Conservation (phyloP, 1,284 basidiomycete genomes). For the Microstroma glucosiphilum region DNA sequence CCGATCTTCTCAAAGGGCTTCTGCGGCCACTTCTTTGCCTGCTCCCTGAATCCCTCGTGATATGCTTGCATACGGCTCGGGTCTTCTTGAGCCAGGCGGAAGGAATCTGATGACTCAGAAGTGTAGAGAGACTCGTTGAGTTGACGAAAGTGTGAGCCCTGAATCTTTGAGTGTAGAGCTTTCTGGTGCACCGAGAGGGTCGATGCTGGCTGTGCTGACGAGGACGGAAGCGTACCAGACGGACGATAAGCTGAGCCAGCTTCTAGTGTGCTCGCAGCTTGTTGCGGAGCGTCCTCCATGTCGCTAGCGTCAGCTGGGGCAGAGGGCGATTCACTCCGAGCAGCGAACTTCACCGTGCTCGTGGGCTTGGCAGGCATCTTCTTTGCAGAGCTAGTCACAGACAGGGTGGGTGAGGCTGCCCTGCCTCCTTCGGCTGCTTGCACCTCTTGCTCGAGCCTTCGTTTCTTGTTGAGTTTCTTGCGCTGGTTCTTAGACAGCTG, state of each 20-base stretch:
- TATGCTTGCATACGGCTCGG: constrained; percentile 42
- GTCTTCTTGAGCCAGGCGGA: constrained; percentile 33
- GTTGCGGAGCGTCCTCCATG: not conserved
- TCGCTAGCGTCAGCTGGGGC: too few relatives aligned
- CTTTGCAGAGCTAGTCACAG: not conserved
- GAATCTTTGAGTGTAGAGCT: constrained; percentile 33
- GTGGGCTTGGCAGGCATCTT: not conserved
- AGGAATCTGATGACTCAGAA: constrained; percentile 28
- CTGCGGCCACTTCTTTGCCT: constrained; percentile 46
- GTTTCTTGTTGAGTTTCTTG: constrained; percentile 17
- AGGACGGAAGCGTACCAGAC: not conserved
- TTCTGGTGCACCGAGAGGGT: constrained; percentile 8
- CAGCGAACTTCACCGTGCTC: not conserved
- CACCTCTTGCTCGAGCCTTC: constrained; percentile 8
- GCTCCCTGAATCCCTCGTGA: constrained; percentile 47
- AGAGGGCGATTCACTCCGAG: not conserved
- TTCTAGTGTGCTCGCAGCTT: not conserved
- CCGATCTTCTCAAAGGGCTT: constrained; percentile 47
- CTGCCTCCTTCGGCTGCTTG: not conserved
- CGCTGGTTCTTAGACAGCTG: constrained; percentile 10
- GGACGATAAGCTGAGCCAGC: not conserved
- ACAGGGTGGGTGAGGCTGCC: constrained; percentile 16
- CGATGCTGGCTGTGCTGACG: not conserved
- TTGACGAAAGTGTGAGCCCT: constrained; percentile 48
- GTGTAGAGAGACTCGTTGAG: constrained; percentile 51